Conservation (phyloP, 352 stramenopile species). For the Phytophthora pluvialis region DNA sequence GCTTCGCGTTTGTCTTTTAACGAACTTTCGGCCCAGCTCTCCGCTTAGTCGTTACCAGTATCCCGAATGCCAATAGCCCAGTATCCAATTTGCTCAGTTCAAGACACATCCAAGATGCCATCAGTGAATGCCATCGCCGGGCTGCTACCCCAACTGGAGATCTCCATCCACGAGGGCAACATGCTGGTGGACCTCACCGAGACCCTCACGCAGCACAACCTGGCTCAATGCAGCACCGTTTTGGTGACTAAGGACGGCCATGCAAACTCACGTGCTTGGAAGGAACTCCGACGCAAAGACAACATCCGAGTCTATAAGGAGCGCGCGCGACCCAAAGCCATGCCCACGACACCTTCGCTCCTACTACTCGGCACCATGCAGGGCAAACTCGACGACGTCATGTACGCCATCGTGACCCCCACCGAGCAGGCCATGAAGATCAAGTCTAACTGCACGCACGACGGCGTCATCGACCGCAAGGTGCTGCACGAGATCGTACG, state of each 20-base stretch:
- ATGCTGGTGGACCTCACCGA: conserved; percentile 33
- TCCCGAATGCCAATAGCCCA: background rate
- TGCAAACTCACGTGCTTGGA: conserved; percentile 29
- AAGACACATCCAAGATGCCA: conserved; percentile 18
- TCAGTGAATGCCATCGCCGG: conserved; percentile 17
- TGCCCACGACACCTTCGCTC: conserved; percentile 29
- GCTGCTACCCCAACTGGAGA: conserved; percentile 16
- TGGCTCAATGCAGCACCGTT: conserved; percentile 33
- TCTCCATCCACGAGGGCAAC: conserved; percentile 16
- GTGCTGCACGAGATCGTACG: conserved; percentile 28
- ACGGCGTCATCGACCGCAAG: conserved; percentile 41
- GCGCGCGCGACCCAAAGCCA: conserved; percentile 4
- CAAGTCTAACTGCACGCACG: conserved; percentile 45
- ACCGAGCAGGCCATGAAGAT: conserved; percentile 42
- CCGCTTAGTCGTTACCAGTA: background rate
- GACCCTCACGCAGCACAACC: conserved; percentile 36
- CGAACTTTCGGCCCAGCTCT: conserved; percentile 9
- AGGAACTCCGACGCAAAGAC: conserved; percentile 34
- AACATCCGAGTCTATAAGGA: conserved; percentile 37
- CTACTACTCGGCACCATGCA: conserved; percentile 29
- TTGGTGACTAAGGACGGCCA: conserved; percentile 29
- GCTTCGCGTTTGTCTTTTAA: conserved; percentile 17
- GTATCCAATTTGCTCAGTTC: conserved; percentile 28
- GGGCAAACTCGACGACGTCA: conserved; percentile 30
- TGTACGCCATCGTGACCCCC: conserved; percentile 40